Evolutionary conservation across 192 early-diverging fungal species (phyloP), one percentile per base, ranked within the genome.

Genomic region (Jimgerdemannia lactiflua): DNA sequence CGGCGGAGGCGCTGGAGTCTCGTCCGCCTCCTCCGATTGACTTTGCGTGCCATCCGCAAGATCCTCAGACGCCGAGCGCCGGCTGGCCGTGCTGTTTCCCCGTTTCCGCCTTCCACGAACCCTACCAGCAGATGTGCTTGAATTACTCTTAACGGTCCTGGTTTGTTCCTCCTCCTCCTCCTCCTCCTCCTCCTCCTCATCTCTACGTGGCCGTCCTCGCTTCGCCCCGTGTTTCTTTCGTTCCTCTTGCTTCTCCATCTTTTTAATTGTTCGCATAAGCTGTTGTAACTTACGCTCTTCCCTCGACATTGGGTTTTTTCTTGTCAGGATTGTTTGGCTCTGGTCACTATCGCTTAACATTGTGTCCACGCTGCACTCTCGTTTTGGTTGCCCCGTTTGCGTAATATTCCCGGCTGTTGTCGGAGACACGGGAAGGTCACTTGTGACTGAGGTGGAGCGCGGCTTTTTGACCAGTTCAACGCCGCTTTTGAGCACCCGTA

Each of bases 281-380:
- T 84, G 86, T 70, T 91, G 89, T 68, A 92, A 85, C 73, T 92
- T 92, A 42, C 89, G 86, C 71, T 92, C 91, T 49, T 92, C 91
- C 14, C 91, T 80, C 14, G 90, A 89, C 71, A 92, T 74, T n/a
- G 42, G 65, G 10, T 43, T 49, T 19, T 11, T 39, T 69, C 66
- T 41, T 9, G 40, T 19, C 18, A 19, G 19, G 49, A 59, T 77
- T 41, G 77, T 74, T 14, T 77, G 71, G 42, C 80, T 82, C 64
- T 75, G 43, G 17, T 72, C 80, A 29, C 76, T 77, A 18, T 82
- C 80, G 54, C 80, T 82, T 29, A 29, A 29, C 77, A 82, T 76
- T 19, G 72, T 71, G 6, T 43, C 71, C 20, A 79, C 59, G 67
- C 78, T 76, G 3, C 73, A 75, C 63, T 82, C 81, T 29, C 67